Conservation (phyloP, 805 yeast species). For the Wickerhamiella brachini region DNA sequence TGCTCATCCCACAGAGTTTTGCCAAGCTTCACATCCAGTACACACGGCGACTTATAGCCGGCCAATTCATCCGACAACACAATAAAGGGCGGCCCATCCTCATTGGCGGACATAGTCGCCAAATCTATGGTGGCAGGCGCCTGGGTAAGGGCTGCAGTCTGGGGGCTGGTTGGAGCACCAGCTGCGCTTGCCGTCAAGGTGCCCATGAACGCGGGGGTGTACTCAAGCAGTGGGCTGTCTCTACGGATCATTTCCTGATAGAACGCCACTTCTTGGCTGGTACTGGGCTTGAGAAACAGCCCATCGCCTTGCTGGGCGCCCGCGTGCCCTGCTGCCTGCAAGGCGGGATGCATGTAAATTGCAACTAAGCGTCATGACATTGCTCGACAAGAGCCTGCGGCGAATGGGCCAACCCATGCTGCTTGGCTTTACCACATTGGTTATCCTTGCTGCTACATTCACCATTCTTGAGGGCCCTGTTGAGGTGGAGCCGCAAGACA, state of each 20-base stretch:
- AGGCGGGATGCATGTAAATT: slow-evolving; percentile 20
- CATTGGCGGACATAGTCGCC: background rate
- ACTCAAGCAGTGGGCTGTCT: slow-evolving; percentile 18
- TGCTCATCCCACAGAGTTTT: slow-evolving; percentile 45
- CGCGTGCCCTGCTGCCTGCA: slow-evolving; percentile 88
- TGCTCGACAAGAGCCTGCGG: slow-evolving; percentile 6
- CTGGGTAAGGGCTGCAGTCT: background rate
- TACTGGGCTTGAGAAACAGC: slow-evolving; percentile 59
- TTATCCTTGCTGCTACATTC: slow-evolving; percentile 11
- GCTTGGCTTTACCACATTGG: slow-evolving; percentile 10
- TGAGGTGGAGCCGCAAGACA: background rate
- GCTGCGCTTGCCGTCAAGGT: slow-evolving; percentile 27
- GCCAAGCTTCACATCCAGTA: slow-evolving; percentile 80
- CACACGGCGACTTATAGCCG: slow-evolving; percentile 51
- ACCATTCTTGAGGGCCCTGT: slow-evolving; percentile 9
- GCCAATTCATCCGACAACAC: slow-evolving; percentile 59
- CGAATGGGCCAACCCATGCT: slow-evolving; percentile 12
- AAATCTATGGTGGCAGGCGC: background rate
- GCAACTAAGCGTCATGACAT: slow-evolving; percentile 6
- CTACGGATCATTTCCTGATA: slow-evolving; percentile 31
- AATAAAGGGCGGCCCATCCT: slow-evolving; percentile 20
- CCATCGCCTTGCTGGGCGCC: slow-evolving; percentile 59
- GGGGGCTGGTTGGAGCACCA: background rate
- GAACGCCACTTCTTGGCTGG: slow-evolving; percentile 57
- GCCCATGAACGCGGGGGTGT: slow-evolving; percentile 51